phyloP scores from a whole-genome alignment of 2,329 filamentous ascomycete species.

The Fusarium vanettenii region DNA sequence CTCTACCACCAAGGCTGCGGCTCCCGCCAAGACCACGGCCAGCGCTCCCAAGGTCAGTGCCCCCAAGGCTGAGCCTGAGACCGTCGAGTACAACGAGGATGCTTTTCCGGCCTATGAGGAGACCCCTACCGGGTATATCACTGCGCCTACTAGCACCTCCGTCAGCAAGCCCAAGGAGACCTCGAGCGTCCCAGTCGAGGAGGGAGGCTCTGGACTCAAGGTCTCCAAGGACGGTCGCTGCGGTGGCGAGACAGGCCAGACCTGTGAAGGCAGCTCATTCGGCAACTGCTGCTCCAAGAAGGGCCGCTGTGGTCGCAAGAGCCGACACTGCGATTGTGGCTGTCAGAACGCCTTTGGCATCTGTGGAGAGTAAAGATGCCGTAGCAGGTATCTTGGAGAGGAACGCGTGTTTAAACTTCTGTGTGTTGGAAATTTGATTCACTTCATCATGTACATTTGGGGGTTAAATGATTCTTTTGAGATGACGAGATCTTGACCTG shows the following conservation, averaged over 20 bases:
- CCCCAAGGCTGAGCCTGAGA: constrained; percentile 12
- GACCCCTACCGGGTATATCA: constrained; percentile 12
- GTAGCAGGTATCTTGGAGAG: background rate
- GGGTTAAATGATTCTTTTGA: constrained; percentile 22
- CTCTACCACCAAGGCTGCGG: background rate
- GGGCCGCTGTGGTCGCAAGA: constrained; percentile 53
- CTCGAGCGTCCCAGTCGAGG: constrained; percentile 11
- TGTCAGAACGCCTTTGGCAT: constrained; percentile 52
- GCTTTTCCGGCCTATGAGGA: constrained; percentile 17
- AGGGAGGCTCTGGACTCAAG: constrained; percentile 32
- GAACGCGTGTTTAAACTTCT: background rate
- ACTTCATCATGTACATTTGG: constrained; percentile 41
- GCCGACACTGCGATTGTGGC: constrained; percentile 50
- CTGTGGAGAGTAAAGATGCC: constrained; percentile 40
- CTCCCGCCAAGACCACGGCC: constrained; percentile 18
- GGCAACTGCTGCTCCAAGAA: constrained; percentile 57
- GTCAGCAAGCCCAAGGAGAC: constrained; percentile 30
- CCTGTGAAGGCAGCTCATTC: constrained; percentile 55
- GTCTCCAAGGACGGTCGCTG: constrained; percentile 55
- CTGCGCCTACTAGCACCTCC: constrained; percentile 12
- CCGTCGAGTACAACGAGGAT: constrained; percentile 20
- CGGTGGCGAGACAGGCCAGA: constrained; percentile 53
- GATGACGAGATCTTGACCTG: constrained; percentile 13
- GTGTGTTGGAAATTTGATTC: constrained; percentile 15
- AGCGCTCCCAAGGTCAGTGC: constrained; percentile 12